Evolutionary conservation across 2,329 filamentous ascomycete genomes (phyloP), one percentile per base, ranked within the genome.

Genomic region (Penicillium sp.): DNA sequence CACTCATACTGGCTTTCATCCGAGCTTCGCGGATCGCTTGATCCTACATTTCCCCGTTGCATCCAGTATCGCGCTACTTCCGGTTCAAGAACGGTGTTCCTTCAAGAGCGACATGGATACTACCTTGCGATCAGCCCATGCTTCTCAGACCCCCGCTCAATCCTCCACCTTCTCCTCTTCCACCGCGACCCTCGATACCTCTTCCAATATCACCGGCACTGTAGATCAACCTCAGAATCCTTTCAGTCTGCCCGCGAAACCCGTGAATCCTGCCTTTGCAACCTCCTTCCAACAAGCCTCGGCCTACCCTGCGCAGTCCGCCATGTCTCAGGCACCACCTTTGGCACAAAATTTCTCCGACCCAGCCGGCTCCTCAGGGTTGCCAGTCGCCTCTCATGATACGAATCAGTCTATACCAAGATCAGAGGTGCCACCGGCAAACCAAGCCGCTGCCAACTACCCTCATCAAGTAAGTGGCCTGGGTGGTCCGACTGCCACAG

Each of bases 401-500:
- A 38, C 45, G 53, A 61, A 45, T 41, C 55, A 63, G 20, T 43
- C 49, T 14, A 20, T 57, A 28, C 57, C 58, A 37, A 58, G 41
- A 53, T 56, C 62, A 38, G 61, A 67, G 39, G 49, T 49, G 6
- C 56, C 49, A 17, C 57, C 62, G 28, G 58, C 57, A 28, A 28
- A 59, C 1, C 57, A 64, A 31, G 35, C 63, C 43, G 54, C 54
- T 49, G 17, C 62, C 43, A 57, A 65, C 49, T 72, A 70, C 49
- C 67, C 70, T 7, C 68, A 73, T 28, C 64, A 69, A 49, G 65
- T 71, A 42, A 55, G 63, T 35, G 66, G 64, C 1, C 54, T 68
- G 4, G 75, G 73, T 5, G 75, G 74, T 7, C 73, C 75, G 1
- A 72, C 73, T 11, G 76, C 76, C 12, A 86, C 84, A 1, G 81